phyloP scores from a whole-genome alignment of 208 protist species.

The Acanthamoeba triangularis region DNA sequence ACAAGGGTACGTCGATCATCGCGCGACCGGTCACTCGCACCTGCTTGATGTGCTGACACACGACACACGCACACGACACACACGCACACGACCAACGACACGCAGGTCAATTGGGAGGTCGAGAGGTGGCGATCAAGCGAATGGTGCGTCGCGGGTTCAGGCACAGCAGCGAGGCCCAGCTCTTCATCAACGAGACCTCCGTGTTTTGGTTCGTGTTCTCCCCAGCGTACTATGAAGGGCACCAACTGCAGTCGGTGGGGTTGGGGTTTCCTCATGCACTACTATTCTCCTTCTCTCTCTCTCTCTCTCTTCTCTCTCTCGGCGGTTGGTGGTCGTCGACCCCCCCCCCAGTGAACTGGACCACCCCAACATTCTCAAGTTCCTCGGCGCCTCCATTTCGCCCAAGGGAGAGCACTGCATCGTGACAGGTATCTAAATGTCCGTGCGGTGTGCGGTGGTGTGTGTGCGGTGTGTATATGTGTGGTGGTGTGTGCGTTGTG shows the following conservation, averaged over 20 bases:
- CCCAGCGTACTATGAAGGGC: not conserved
- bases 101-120: not conserved
- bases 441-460: not conserved
- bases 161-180: conserved; percentile 6
- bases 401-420: conserved; percentile 74
- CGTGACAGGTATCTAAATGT: conserved; percentile 51
- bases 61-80: not conserved
- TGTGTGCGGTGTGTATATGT: not conserved
- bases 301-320: conserved; percentile 28
- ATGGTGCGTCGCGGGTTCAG: conserved; percentile 43
- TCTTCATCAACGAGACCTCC: conserved; percentile 69
- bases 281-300: conserved; percentile 2
- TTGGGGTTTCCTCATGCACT: not conserved
- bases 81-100: too few relatives aligned
- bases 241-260: not conserved
- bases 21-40: too few relatives aligned
- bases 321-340: not conserved
- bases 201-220: conserved; percentile 52
- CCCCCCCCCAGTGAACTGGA: conserved; percentile 10
- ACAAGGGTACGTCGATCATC: not conserved
- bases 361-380: conserved; percentile 66
- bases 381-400: conserved; percentile 66
- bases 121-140: conserved; percentile 40
- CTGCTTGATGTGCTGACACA: not conserved
- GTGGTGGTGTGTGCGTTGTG: not conserved